Evolutionary conservation across 805 yeast species (phyloP).

Genomic region (Dipodascus geniculatus): DNA sequence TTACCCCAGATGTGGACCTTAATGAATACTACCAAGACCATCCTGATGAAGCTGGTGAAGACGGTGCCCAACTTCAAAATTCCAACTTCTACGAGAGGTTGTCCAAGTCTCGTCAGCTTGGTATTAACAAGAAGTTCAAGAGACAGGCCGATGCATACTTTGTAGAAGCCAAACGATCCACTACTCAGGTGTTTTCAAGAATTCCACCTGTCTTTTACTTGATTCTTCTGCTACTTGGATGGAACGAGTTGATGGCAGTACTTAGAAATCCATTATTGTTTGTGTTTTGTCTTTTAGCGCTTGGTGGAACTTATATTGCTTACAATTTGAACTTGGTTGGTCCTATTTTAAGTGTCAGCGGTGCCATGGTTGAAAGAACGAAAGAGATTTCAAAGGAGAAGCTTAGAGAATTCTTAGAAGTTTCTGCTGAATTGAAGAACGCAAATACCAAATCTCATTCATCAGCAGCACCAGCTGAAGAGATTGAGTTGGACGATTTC

Average conservation of each 20-base stretch:
- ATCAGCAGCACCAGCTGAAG: constrained; percentile 18
- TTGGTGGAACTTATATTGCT: constrained; percentile 54
- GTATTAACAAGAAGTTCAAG: constrained; percentile 47
- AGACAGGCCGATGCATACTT: constrained; percentile 68
- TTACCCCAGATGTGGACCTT: constrained; percentile 47
- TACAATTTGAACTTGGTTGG: constrained; percentile 63
- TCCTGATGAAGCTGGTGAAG: constrained; percentile 25
- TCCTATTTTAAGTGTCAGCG: constrained; percentile 53
- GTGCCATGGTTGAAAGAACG: constrained; percentile 46
- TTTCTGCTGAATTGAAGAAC: constrained; percentile 18
- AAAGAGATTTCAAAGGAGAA: constrained; percentile 46
- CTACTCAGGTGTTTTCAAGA: constrained; percentile 61
- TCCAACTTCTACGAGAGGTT: constrained; percentile 47
- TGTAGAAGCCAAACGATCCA: constrained; percentile 81
- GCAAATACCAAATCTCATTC: constrained; percentile 7
- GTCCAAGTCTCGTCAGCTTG: constrained; percentile 43
- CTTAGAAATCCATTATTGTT: constrained; percentile 78
- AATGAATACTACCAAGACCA: constrained; percentile 29
- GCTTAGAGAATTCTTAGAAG: constrained; percentile 50
- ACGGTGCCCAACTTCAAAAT: constrained; percentile 22
- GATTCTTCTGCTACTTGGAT: constrained; percentile 67
- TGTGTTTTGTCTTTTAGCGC: constrained; percentile 38
- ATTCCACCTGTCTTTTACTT: constrained; percentile 78
- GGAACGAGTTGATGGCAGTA: constrained; percentile 91
- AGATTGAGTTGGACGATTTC: constrained; percentile 25